Evolutionary conservation across 129 eudicot species (phyloP), one percentile per base, ranked within the genome.

Genomic region (Tagetes patula): DNA sequence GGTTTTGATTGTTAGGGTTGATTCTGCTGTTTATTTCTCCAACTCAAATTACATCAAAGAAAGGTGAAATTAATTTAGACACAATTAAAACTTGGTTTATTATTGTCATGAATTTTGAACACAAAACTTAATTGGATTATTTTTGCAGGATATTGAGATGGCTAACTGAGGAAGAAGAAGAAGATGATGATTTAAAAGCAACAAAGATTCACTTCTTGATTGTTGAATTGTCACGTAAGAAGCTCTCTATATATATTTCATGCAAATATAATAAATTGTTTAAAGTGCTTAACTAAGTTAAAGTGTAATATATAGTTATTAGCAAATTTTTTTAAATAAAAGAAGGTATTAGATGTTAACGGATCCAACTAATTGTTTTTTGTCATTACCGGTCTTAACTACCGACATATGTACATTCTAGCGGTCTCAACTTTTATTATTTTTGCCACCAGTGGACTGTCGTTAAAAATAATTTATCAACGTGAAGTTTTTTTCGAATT

Each of bases 11-110:
- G 82, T 87, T 14, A 80, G 96, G 71, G 85, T 92, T 69, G 98
- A 92, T 79, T 89, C 98, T 1, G 93, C 97, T 4, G 80, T 91
- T 67, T 91, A 91, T 80, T 91, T 91, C 72, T 91, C 93, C 40
- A 91, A 91, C 80, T 91, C 96, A 33, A 88, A 88, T 73, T 91
- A 91, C 71, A 75, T 75, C 32, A 87, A 76, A 66, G 96, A 92
- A 80, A 87, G 98, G 98, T 92, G 75, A 52, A 5, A 33, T 3
- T 20, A 49, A n/a, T 40, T 30, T 0, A 0, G 33, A 54, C 32
- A 8, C 39, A 71, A 50, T 20, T 20, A 20, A 20, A 20, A 20
- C 27, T 20, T 20, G 13, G 34, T 37, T 8, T 2, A 14, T 1
- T 52, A 10, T 4, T 33, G 34, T 53, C 43, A 72, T 0, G 48